A percentile compares a stretch with the other conserved stretches of the same genome.
phyloP scores from a whole-genome alignment of 306 rosid genomes.

The Nissolia schottii region DNA sequence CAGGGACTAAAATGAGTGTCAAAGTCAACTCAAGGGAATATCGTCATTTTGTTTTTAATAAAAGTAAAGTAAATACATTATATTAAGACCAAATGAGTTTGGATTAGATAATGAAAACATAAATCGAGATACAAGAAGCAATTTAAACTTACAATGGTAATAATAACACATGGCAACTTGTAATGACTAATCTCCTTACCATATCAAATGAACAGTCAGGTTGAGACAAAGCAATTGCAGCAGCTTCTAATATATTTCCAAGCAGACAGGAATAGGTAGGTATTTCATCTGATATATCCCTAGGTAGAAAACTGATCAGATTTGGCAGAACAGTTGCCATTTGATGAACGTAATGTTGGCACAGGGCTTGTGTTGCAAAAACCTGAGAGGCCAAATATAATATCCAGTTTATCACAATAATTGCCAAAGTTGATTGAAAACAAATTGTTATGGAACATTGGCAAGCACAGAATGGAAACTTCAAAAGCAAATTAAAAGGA shows the following conservation, averaged over 20 bases:
- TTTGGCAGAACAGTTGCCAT: conserved; percentile 66
- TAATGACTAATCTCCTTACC: conserved; percentile 47
- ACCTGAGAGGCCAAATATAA: conserved; percentile 41
- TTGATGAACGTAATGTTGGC: conserved; percentile 73
- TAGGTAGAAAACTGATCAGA: conserved; percentile 62
- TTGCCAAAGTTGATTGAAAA: conserved; percentile 1
- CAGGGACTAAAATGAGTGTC: too few relatives aligned
- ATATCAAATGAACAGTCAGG: conserved; percentile 74
- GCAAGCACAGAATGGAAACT: too few relatives aligned
- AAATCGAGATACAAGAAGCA: background rate
- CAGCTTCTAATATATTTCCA: conserved; percentile 83
- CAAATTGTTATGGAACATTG: background rate
- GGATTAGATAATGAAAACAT: conserved; percentile 9
- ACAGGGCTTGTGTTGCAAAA: conserved; percentile 50
- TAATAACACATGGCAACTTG: conserved; percentile 13
- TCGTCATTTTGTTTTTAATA: background rate
- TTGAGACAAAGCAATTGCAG: conserved; percentile 67
- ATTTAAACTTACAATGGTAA: background rate
- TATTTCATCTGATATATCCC: conserved; percentile 61
- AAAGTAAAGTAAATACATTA: background rate
- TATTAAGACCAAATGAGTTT: background rate
- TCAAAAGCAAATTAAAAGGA: conserved; percentile 13
- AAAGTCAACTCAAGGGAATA: background rate
- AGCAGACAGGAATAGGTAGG: conserved; percentile 94
- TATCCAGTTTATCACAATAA: conserved; percentile 7